Evolutionary conservation across 164 flowering plant species (phyloP), one percentile per base, ranked within the genome.

Genomic region (Magnolia kwangsiensis): DNA sequence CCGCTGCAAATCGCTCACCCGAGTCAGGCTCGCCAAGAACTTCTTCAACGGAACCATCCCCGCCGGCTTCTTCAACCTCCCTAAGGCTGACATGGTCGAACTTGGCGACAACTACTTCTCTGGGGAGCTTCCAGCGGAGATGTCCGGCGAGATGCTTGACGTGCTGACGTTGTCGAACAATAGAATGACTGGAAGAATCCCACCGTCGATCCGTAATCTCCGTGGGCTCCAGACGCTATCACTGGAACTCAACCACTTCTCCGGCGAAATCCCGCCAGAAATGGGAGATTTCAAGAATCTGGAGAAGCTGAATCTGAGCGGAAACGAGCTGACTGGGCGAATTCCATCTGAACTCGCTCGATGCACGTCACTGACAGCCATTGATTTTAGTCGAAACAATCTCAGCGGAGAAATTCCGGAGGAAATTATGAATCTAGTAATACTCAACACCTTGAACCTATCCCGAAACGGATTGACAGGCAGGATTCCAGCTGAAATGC

Each of bases 331-430:
- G 8, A 77, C 79, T 24, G 97, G 99, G 1, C 80, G 74, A 50
- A 90, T 96, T 70, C 99, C 99, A 0, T 45, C 69, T 0, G 81
- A 83, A 0, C 72, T 93, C 7, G 58, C 82, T 4, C 78, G 11
- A 4, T 85, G 89, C 20, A 11, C 79, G 0, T 81, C 90, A 7
- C 74, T 92, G 14, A 79, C 83, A 0, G 76, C 84, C 0, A 63
- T 91, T n/a, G 97, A 96, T 80, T 67, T 96, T 13, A 93, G 98
- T 71, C 64, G 73, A 21, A 95, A 95, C 76, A 79, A 74, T 55
- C 83, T 96, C 19, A 10, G 21, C 10, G 97, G 96, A 0, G 84
- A 69, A 75, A 82, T 93, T 24, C 95, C 99, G 0, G 65, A 11
- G 5, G 85, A 74, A n/a, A 79, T 95, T 19, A 21, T 84, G 0